Base-by-base conservation (phyloP, 306 rosid species). In the Cajanus cajan region DNA sequence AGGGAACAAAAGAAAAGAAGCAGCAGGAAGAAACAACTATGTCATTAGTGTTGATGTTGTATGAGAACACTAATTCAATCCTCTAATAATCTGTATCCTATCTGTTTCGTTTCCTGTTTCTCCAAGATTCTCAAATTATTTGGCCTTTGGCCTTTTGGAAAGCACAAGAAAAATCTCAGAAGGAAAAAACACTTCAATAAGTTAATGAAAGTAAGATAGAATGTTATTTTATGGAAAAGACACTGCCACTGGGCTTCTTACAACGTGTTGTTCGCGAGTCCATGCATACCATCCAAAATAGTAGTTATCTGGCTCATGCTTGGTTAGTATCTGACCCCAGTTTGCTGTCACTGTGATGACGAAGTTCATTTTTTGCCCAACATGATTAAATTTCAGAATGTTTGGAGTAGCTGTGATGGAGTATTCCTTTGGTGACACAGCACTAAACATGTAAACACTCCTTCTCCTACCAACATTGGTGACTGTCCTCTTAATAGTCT, bases 211-310 rank as follows among this genome's bases (percentile, higher is more conserved):
- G 16, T 44, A 66, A 14, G 24, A 64, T 21, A 8, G 19, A 11
- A 21, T 33, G 58, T 18, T 44, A 59, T 48, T 78, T 76, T 45
- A 85, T 7, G 70, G 69, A 69, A 87, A 84, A 45, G 97, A 95
- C 70, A 93, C 89, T 18, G 91, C 94, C n/a, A 95, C 82, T 15
- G 92, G 91, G 80, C 97, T 91, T 85, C 88, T 88, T 4, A 95
- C 98, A 15, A 13, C 34, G 39, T 82, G 83, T 24, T 22, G 19
- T 13, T 80, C 55, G 43, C 86, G 79, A 37, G 51, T 88, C 98
- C 93, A 95, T 69, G 89, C 61, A 72, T 88, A 95, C 91, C 90
- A 88, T 62, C 98, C 98, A 68, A 95, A 95, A 24, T 65, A 79
- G 74, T 92, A 86, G 50, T 80, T 71, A 48, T 77, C 80, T 25